phyloP scores from a whole-genome alignment of 148 eudicot genomes.

The Polygonum maritimum region DNA sequence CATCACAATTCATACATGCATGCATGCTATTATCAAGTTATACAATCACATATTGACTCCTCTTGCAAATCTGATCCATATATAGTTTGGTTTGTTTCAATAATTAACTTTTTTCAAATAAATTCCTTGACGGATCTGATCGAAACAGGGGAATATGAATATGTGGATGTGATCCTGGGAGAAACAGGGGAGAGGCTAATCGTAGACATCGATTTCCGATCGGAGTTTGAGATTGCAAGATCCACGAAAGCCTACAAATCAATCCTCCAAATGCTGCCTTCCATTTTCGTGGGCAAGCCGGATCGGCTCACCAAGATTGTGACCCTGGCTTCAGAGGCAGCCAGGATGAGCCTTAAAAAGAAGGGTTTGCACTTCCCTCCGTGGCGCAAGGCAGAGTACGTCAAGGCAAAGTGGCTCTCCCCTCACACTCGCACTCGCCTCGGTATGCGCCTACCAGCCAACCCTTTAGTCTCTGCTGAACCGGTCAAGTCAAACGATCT shows the following conservation, averaged over 20 bases:
- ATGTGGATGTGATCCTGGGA: constrained; percentile 61
- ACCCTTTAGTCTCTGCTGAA: constrained; percentile 4
- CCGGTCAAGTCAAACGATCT: neutral
- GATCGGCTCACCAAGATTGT: constrained; percentile 64
- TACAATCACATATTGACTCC: too few species aligned
- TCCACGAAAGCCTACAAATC: constrained; percentile 67
- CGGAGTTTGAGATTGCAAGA: constrained; percentile 84
- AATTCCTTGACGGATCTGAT: neutral
- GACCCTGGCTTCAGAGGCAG: constrained; percentile 58
- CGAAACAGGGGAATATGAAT: constrained; percentile 69
- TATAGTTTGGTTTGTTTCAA: neutral
- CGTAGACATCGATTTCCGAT: constrained; percentile 76
- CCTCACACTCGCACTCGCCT: constrained; percentile 39
- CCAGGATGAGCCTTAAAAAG: constrained; percentile 81
- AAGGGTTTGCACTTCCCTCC: constrained; percentile 92
- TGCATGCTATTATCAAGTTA: neutral
- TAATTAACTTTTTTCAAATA: too few species aligned
- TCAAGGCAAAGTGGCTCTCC: constrained; percentile 80
- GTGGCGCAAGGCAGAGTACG: constrained; percentile 83
- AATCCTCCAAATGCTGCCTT: constrained; percentile 62
- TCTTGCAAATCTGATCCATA: neutral
- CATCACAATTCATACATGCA: neutral
- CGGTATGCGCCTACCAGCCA: constrained; percentile 11
- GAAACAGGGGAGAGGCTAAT: constrained; percentile 58
- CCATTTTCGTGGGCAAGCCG: constrained; percentile 64